Evolutionary conservation across 352 stramenopile genomes (phyloP).

Genomic region (Globisporangium megalacanthum): DNA sequence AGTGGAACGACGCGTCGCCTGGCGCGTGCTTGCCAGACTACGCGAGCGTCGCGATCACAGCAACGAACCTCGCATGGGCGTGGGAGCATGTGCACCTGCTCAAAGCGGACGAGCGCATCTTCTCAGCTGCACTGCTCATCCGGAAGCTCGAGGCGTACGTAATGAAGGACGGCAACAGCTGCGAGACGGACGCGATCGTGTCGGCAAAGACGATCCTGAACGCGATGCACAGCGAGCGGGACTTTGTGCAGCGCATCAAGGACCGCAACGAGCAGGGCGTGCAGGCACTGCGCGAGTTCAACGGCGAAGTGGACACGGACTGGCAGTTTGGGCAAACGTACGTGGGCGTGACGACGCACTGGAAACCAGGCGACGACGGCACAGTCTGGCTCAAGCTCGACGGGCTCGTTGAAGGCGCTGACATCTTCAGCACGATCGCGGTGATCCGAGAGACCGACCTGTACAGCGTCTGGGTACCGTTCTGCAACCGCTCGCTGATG

Average conservation of each 20-base stretch:
- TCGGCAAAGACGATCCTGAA: slow-evolving; percentile 25
- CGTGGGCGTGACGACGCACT: slow-evolving; percentile 72
- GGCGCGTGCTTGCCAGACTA: slow-evolving; percentile 44
- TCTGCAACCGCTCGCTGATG: slow-evolving; percentile 63
- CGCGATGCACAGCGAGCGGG: slow-evolving; percentile 49
- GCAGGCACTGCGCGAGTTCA: slow-evolving; percentile 65
- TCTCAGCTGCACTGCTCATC: slow-evolving; percentile 58
- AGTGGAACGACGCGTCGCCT: slow-evolving; percentile 10
- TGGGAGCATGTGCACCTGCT: slow-evolving; percentile 70
- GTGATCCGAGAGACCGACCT: slow-evolving; percentile 81
- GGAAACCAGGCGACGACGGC: slow-evolving; percentile 66
- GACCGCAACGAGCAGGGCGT: slow-evolving; percentile 38
- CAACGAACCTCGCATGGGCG: slow-evolving; percentile 55
- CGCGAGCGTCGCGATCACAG: slow-evolving; percentile 34
- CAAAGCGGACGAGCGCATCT: slow-evolving; percentile 65
- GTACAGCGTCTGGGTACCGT: slow-evolving; percentile 67
- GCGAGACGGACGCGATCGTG: slow-evolving; percentile 1
- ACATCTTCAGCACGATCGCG: slow-evolving; percentile 78
- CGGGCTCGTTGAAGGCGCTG: slow-evolving; percentile 64
- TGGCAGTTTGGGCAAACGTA: slow-evolving; percentile 78
- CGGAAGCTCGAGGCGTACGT: slow-evolving; percentile 65
- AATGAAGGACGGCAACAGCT: slow-evolving; percentile 17
- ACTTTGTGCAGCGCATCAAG: slow-evolving; percentile 52
- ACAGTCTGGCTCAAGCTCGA: slow-evolving; percentile 83
- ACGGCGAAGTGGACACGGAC: slow-evolving; percentile 45